phyloP scores from a whole-genome alignment of 2,329 filamentous ascomycete genomes.

The Sarocladium strictum region DNA sequence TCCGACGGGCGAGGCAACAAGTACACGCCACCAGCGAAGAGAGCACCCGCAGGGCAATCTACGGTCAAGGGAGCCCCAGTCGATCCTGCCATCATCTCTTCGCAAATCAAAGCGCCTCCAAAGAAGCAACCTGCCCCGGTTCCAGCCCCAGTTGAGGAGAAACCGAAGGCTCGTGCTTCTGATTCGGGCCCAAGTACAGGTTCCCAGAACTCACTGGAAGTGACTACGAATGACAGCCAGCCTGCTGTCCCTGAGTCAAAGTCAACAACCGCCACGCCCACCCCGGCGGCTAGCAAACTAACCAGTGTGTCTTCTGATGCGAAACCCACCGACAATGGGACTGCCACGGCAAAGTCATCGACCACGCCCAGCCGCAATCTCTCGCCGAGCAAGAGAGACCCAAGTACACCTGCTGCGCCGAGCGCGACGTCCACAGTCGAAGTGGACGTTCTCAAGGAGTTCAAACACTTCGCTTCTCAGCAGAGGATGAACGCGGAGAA shows the following conservation, averaged over 20 bases:
- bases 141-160: constrained; percentile 14
- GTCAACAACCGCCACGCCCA: neutral
- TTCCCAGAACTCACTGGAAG: neutral
- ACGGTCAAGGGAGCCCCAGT: constrained; percentile 72
- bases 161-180: constrained; percentile 10
- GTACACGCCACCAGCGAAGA: constrained; percentile 85
- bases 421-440: constrained; percentile 58
- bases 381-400: constrained; percentile 21
- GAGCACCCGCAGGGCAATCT: constrained; percentile 68
- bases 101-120: constrained; percentile 56
- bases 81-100: constrained; percentile 85
- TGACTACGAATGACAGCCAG: neutral
- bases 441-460: constrained; percentile 54
- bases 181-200: constrained; percentile 3
- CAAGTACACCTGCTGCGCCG: constrained; percentile 31
- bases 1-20: constrained; percentile 50
- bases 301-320: neutral
- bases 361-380: constrained; percentile 34
- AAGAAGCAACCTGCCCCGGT: constrained; percentile 26
- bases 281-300: constrained; percentile 12
- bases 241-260: neutral
- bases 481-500: constrained; percentile 52
- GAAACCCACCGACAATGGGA: constrained; percentile 10
- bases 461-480: constrained; percentile 57
- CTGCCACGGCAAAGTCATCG: constrained; percentile 24